Evolutionary conservation across 2,329 filamentous ascomycete species (phyloP).

Genomic region (Talaromyces sp.): DNA sequence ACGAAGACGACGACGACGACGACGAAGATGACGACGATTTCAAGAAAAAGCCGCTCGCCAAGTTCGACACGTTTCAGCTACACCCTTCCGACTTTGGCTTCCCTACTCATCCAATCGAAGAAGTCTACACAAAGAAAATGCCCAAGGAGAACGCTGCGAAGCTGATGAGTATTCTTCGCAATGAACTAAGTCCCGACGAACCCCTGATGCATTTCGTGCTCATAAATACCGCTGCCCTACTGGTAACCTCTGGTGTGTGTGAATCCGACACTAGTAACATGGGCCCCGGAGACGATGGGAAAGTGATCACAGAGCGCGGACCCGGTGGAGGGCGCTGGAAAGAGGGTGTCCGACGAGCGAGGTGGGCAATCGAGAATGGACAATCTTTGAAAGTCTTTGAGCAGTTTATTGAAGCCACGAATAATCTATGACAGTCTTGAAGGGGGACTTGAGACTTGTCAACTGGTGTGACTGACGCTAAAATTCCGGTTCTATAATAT

Average conservation of each 20-base stretch:
- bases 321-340: constrained; percentile 90
- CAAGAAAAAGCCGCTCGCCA: constrained; percentile 42
- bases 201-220: constrained; percentile 91
- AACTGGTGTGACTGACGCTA: neutral
- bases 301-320: constrained; percentile 75
- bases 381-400: constrained; percentile 80
- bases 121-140: constrained; percentile 79
- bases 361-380: constrained; percentile 83
- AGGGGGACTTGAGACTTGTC: neutral
- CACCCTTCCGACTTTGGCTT: constrained; percentile 85
- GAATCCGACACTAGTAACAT: constrained; percentile 76
- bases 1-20: constrained; percentile 25
- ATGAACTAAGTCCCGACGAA: constrained; percentile 68
- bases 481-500: neutral
- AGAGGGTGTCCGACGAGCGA: constrained; percentile 81
- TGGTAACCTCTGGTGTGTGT: constrained; percentile 81
- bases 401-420: constrained; percentile 78
- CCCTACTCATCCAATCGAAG: constrained; percentile 64
- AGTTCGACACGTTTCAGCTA: constrained; percentile 72
- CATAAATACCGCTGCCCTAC: constrained; percentile 84
- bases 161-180: constrained; percentile 68
- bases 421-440: constrained; percentile 36
- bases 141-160: constrained; percentile 85
- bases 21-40: constrained; percentile 41
- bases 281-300: constrained; percentile 74